These are phyloP conservation scores for Fusarium sulawesiense DNA, from an alignment of 2,329 filamentous ascomycete genomes.

Conservation along the genomic window DNA sequence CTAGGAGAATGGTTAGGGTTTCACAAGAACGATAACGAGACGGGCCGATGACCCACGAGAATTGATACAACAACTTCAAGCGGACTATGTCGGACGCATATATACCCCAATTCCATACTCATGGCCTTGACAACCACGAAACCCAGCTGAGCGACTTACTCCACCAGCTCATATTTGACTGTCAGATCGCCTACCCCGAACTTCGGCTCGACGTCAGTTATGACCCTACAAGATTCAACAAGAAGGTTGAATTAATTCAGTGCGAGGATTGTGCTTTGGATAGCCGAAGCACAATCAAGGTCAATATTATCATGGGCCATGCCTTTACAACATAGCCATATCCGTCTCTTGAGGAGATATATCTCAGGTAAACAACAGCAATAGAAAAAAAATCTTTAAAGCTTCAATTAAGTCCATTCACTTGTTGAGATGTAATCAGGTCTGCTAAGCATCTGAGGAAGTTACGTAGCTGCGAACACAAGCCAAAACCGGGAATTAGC, in stretches of 20 bases:
- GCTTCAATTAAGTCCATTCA: neutral
- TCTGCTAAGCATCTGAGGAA: neutral
- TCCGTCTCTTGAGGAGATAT: neutral
- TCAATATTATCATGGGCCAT: constrained; percentile 15
- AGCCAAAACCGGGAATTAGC: neutral
- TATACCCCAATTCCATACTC: neutral
- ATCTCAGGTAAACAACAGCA: neutral
- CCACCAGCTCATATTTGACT: neutral
- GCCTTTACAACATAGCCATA: constrained; percentile 1
- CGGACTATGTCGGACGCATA: neutral
- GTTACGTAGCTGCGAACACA: neutral
- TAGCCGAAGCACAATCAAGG: constrained; percentile 8
- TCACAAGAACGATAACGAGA: constrained; percentile 52
- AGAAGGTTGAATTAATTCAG: neutral
- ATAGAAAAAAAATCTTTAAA: neutral
- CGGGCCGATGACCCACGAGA: constrained; percentile 43
- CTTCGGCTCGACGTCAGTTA: neutral
- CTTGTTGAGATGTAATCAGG: neutral
- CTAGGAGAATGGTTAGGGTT: constrained; percentile 82
- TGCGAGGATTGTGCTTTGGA: neutral
- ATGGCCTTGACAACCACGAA: neutral
- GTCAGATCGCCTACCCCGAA: neutral
- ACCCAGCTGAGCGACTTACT: neutral
- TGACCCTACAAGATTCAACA: neutral
- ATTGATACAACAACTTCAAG: constrained; percentile 2